These are phyloP conservation scores for Quercus engelmannii DNA, from an alignment of 306 rosid species.

Conservation along the genomic window DNA sequence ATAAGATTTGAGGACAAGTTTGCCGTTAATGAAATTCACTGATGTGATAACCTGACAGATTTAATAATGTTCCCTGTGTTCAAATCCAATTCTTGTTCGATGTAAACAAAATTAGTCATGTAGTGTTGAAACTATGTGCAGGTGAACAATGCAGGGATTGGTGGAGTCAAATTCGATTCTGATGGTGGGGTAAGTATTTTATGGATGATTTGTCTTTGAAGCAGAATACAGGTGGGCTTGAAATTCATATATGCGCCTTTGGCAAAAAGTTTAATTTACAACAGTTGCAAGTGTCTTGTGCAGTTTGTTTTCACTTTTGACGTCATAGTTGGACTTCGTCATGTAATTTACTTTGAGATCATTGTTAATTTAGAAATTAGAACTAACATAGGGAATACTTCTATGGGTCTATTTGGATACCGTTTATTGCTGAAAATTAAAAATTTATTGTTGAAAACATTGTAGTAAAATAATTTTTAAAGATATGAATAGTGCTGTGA, in stretches of 20 bases:
- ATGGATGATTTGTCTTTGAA: background rate
- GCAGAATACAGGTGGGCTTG: background rate
- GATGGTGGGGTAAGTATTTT: slow-evolving; percentile 29
- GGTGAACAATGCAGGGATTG: slow-evolving; percentile 50
- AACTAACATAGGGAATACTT: background rate
- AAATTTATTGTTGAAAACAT: too few species aligned
- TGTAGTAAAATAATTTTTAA: too few species aligned
- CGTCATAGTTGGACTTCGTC: background rate
- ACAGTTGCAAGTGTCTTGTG: background rate
- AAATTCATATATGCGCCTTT: background rate
- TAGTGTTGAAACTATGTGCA: background rate
- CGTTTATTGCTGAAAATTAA: too few species aligned
- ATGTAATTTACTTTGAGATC: background rate
- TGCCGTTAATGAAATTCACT: too few species aligned
- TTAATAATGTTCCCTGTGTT: background rate
- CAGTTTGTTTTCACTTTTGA: background rate
- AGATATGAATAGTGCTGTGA: too few species aligned
- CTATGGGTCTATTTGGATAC: background rate
- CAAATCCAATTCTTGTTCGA: background rate
- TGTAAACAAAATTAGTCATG: background rate
- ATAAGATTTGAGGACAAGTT: too few species aligned
- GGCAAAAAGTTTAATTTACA: background rate
- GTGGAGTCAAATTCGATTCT: slow-evolving; percentile 24
- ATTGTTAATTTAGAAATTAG: background rate
- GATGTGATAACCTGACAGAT: background rate